Conservation (phyloP, 1,284 basidiomycete species). For the Boletellus deceptivus region DNA sequence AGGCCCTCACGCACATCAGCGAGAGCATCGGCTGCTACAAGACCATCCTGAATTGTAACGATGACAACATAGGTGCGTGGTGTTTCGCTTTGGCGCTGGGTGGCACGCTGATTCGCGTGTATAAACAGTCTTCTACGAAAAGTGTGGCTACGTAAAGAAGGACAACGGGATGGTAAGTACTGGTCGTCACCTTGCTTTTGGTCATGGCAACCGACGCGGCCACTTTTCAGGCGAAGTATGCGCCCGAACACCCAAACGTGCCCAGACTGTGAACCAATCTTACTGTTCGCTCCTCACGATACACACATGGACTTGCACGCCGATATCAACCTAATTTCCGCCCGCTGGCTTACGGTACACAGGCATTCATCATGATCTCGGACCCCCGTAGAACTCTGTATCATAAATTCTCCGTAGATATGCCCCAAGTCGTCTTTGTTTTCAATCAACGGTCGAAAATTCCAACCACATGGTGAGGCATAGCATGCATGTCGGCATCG, state of each 20-base stretch:
- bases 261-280: slow-evolving; percentile 36
- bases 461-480: slow-evolving; percentile 6
- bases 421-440: not conserved
- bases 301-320: slow-evolving; percentile 9
- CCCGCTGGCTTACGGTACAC: slow-evolving; percentile 8
- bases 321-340: slow-evolving; percentile 4
- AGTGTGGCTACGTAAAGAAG: slow-evolving; percentile 89
- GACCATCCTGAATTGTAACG: slow-evolving; percentile 94
- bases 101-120: slow-evolving; percentile 9
- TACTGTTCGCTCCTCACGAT: slow-evolving; percentile 1
- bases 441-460: not conserved
- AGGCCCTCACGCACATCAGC: slow-evolving; percentile 78
- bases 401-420: slow-evolving; percentile 8
- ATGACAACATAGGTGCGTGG: slow-evolving; percentile 84
- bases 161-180: slow-evolving; percentile 83
- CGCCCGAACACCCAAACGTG: slow-evolving; percentile 40
- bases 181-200: not conserved
- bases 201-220: no score
- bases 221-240: slow-evolving; percentile 50
- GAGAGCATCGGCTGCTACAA: slow-evolving; percentile 86
- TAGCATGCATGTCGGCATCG: slow-evolving; percentile 14
- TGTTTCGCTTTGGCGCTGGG: not conserved
- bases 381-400: slow-evolving; percentile 21
- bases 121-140: slow-evolving; percentile 88
- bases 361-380: slow-evolving; percentile 4